These are phyloP conservation scores for Diplodia seriata DNA, from an alignment of 2,329 filamentous ascomycete genomes.

Conservation along the genomic window DNA sequence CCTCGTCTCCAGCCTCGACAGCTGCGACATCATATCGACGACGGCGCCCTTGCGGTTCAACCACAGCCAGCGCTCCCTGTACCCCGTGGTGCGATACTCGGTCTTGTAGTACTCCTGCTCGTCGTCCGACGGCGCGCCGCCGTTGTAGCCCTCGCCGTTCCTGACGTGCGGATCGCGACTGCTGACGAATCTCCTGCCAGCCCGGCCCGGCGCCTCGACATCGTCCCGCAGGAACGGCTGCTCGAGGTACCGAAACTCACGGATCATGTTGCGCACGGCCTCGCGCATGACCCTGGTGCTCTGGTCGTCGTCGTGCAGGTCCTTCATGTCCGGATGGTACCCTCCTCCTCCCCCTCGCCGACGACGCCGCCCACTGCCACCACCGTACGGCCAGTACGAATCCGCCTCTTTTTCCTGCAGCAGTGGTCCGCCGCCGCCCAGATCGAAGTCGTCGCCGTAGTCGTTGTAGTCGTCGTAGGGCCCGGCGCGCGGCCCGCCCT, in stretches of 20 bases:
- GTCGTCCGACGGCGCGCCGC: constrained; percentile 38
- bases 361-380: constrained; percentile 20
- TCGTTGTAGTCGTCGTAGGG: constrained; percentile 34
- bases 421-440: too few relatives aligned
- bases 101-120: constrained; percentile 41
- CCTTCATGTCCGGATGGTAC: constrained; percentile 33
- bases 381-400: too few relatives aligned
- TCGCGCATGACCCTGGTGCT: constrained; percentile 47
- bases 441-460: constrained; percentile 22
- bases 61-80: constrained; percentile 48
- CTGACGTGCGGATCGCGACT: constrained; percentile 27
- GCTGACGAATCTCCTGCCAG: not conserved
- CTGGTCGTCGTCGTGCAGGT: constrained; percentile 43
- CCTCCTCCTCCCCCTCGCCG: constrained; percentile 35
- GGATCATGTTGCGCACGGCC: constrained; percentile 46
- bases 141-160: constrained; percentile 33
- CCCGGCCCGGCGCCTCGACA: constrained; percentile 20
- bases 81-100: constrained; percentile 46
- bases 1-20: constrained; percentile 49
- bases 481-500: constrained; percentile 29
- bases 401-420: too few relatives aligned
- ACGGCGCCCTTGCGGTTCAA: constrained; percentile 47
- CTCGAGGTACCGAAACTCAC: constrained; percentile 48
- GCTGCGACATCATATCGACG: constrained; percentile 44
- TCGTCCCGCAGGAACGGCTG: constrained; percentile 45